A percentile compares a stretch with the other conserved stretches of the same genome.
These are phyloP conservation scores for Cadophora sp. DNA, from an alignment of 2,329 filamentous ascomycete genomes.

Conservation along the genomic window DNA sequence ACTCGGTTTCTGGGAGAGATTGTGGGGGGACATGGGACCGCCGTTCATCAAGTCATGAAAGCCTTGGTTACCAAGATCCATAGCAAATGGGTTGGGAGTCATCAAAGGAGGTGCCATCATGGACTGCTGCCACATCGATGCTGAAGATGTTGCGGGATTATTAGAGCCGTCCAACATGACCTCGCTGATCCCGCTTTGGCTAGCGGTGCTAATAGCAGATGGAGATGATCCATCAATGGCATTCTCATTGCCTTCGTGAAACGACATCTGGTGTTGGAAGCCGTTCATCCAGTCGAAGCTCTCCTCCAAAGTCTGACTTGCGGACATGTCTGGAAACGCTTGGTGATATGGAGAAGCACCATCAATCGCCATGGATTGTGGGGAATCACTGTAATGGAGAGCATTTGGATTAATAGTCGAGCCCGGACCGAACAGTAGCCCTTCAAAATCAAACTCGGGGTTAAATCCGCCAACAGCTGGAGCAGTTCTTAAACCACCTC, in stretches of 20 bases:
- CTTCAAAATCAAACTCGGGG: conserved; percentile 73
- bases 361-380: conserved; percentile 69
- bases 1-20: conserved; percentile 72
- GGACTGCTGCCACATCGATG: conserved; percentile 72
- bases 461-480: conserved; percentile 70
- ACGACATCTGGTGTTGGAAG: conserved; percentile 79
- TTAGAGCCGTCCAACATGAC: conserved; percentile 86
- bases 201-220: conserved; percentile 93
- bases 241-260: conserved; percentile 74
- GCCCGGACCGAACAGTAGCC: conserved; percentile 71
- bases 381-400: conserved; percentile 84
- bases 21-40: conserved; percentile 79
- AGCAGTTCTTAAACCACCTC: conserved; percentile 78
- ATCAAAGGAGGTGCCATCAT: conserved; percentile 74
- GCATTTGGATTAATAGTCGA: conserved; percentile 76
- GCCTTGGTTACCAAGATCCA: conserved; percentile 76
- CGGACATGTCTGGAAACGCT: conserved; percentile 63
- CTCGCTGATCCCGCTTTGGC: conserved; percentile 90
- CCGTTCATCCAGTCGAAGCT: conserved; percentile 85
- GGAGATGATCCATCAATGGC: conserved; percentile 93
- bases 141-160: conserved; percentile 60
- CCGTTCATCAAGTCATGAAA: conserved; percentile 79
- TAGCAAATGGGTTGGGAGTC: conserved; percentile 69
- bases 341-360: conserved; percentile 65
- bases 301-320: conserved; percentile 71